A percentile compares a stretch with the other conserved stretches of the same genome.
phyloP scores from a whole-genome alignment of 805 yeast genomes.

The Maudiozyma turicensis region DNA sequence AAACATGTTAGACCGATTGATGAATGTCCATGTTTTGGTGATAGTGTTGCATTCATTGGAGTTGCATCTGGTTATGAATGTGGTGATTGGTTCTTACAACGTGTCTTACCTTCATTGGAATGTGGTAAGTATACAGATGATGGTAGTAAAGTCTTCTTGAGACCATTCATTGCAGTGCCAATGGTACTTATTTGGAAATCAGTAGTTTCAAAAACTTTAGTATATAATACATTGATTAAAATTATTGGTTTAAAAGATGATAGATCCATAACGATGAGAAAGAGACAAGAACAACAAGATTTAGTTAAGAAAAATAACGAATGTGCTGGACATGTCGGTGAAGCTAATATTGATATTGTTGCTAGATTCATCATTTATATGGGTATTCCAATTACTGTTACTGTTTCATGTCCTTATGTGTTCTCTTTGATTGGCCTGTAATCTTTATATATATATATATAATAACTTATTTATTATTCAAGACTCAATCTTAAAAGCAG shows the following conservation, averaged over 20 bases:
- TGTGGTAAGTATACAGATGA: slow-evolving; percentile 6
- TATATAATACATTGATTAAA: slow-evolving; percentile 38
- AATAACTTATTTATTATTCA: not conserved
- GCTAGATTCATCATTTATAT: slow-evolving; percentile 73
- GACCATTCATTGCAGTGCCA: slow-evolving; percentile 56
- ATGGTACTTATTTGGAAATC: slow-evolving; percentile 64
- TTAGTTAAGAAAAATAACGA: slow-evolving; percentile 2
- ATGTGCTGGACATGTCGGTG: slow-evolving; percentile 43
- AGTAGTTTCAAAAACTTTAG: slow-evolving; percentile 52
- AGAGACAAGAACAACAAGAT: slow-evolving; percentile 18
- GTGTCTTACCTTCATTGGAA: slow-evolving; percentile 4
- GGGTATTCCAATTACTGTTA: slow-evolving; percentile 58
- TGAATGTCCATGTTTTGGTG: slow-evolving; percentile 94
- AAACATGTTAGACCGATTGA: slow-evolving; percentile 84
- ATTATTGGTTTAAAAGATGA: slow-evolving; percentile 13
- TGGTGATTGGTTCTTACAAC: slow-evolving; percentile 42
- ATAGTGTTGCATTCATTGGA: slow-evolving; percentile 86
- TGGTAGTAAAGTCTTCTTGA: slow-evolving; percentile 32
- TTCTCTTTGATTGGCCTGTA: slow-evolving; percentile 4
- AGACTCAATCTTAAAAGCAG: not conserved
- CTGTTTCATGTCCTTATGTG: slow-evolving; percentile 27
- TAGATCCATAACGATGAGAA: slow-evolving; percentile 12
- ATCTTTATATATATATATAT: not conserved
- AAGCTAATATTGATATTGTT: slow-evolving; percentile 67
- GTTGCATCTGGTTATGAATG: slow-evolving; percentile 73